Conservation (phyloP, 2,329 filamentous ascomycete species). For the Colletotrichum musae region DNA sequence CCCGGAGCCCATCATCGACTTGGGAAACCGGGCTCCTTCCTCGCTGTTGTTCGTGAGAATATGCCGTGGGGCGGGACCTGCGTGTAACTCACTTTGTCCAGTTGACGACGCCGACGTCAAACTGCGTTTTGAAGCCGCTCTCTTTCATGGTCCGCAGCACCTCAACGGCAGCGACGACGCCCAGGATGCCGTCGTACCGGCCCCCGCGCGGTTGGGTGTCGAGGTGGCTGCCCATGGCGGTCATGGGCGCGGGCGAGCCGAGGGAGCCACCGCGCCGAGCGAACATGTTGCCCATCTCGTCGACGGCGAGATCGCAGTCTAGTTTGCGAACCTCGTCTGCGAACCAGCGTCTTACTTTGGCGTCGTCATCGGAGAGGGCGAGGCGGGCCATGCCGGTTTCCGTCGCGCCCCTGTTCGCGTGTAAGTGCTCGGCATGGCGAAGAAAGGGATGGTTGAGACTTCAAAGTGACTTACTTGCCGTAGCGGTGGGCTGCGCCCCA, state of each 20-base stretch:
- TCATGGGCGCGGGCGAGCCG: conserved; percentile 73
- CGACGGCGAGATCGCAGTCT: conserved; percentile 77
- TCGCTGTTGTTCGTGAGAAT: conserved; percentile 64
- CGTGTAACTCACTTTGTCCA: conserved; percentile 84
- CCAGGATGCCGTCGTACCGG: conserved; percentile 83
- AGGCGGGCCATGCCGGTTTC: conserved; percentile 85
- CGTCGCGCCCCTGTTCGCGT: conserved; percentile 40
- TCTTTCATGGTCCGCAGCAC: conserved; percentile 79
- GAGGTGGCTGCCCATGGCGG: conserved; percentile 77
- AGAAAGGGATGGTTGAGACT: not conserved
- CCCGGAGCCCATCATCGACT: conserved; percentile 80
- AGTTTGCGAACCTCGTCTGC: conserved; percentile 72
- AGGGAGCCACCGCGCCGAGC: conserved; percentile 75
- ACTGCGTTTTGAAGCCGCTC: conserved; percentile 76
- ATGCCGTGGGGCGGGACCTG: too few relatives aligned
- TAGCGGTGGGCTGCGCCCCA: conserved; percentile 50
- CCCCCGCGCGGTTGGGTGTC: conserved; percentile 77
- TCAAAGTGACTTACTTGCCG: conserved; percentile 45
- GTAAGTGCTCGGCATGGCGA: too few relatives aligned
- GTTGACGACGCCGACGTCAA: conserved; percentile 81
- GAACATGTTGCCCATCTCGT: conserved; percentile 87
- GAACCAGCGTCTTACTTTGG: conserved; percentile 83
- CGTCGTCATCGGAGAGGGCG: conserved; percentile 79
- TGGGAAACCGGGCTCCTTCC: conserved; percentile 85
- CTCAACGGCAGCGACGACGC: conserved; percentile 81